These are phyloP conservation scores for Venturia carpophila DNA, from an alignment of 2,329 filamentous ascomycete genomes.

Conservation along the genomic window DNA sequence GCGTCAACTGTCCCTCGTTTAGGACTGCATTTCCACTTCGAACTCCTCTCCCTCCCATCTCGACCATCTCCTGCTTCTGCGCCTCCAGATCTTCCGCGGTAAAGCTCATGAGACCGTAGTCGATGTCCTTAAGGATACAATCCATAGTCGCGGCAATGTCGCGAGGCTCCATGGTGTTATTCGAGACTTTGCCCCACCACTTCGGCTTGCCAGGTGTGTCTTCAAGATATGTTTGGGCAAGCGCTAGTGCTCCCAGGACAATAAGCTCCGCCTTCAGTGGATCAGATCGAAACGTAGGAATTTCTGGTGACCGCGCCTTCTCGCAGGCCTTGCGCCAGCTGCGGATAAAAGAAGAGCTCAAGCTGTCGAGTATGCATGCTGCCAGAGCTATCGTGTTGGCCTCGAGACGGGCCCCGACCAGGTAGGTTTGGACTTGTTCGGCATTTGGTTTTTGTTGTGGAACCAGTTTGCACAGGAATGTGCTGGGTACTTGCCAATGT, in stretches of 20 bases:
- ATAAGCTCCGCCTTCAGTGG: constrained; percentile 27
- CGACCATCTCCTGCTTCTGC: constrained; percentile 27
- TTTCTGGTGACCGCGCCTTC: not conserved
- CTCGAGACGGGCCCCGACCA: constrained; percentile 28
- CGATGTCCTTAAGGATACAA: constrained; percentile 31
- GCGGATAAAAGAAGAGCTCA: constrained; percentile 29
- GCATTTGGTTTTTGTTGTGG: constrained; percentile 28
- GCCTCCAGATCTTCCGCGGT: constrained; percentile 28
- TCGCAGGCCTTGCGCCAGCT: constrained; percentile 26
- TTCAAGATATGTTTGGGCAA: constrained; percentile 30
- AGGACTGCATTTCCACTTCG: not conserved
- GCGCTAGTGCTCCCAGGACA: constrained; percentile 30
- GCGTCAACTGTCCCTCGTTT: not conserved
- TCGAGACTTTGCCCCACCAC: constrained; percentile 29
- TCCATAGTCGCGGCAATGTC: constrained; percentile 30
- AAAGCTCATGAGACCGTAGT: constrained; percentile 32
- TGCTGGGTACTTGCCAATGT: constrained; percentile 26
- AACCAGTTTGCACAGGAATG: constrained; percentile 31
- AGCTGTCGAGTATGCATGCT: constrained; percentile 32
- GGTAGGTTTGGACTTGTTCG: constrained; percentile 26
- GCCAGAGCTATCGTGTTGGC: constrained; percentile 31
- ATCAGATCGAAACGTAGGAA: not conserved
- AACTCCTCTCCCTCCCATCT: not conserved
- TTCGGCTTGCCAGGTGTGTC: constrained; percentile 27
- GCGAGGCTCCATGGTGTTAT: constrained; percentile 24